phyloP scores from a whole-genome alignment of 306 rosid genomes.

The Cucumis melo region DNA sequence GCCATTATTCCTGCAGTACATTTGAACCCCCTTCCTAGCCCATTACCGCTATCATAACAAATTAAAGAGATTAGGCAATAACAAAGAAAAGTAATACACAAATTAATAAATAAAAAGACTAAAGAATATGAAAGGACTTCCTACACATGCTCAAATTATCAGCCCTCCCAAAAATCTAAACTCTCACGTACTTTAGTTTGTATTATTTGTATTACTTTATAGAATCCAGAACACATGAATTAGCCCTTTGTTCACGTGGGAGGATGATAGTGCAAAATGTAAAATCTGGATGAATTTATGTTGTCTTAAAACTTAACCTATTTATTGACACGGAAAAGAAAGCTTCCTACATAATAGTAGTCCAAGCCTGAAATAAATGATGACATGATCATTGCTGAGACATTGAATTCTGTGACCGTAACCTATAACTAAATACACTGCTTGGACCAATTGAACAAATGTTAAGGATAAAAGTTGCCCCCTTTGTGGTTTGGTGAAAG shows the following conservation, averaged over 20 bases:
- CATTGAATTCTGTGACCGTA: neutral
- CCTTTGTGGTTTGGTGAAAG: neutral
- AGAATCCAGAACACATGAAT: neutral
- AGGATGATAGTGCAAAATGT: neutral
- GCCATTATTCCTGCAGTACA: slow-evolving; percentile 86
- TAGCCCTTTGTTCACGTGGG: neutral
- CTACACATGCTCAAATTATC: neutral
- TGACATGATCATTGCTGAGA: neutral
- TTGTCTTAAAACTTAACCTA: neutral
- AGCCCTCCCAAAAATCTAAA: neutral
- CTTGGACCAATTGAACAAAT: neutral
- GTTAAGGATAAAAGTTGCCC: neutral
- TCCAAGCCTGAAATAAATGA: neutral
- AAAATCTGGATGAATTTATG: neutral
- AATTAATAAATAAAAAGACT: neutral
- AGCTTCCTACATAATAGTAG: neutral
- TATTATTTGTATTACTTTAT: neutral
- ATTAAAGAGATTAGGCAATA: slow-evolving; percentile 5
- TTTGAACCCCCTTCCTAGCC: slow-evolving; percentile 43
- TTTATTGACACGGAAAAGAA: neutral
- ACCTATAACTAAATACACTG: neutral
- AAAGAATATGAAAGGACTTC: neutral
- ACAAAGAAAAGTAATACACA: neutral
- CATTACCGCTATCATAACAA: slow-evolving; percentile 23
- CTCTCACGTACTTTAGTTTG: neutral